phyloP scores from a whole-genome alignment of 2,329 filamentous ascomycete genomes.

The Xylaria sp. region DNA sequence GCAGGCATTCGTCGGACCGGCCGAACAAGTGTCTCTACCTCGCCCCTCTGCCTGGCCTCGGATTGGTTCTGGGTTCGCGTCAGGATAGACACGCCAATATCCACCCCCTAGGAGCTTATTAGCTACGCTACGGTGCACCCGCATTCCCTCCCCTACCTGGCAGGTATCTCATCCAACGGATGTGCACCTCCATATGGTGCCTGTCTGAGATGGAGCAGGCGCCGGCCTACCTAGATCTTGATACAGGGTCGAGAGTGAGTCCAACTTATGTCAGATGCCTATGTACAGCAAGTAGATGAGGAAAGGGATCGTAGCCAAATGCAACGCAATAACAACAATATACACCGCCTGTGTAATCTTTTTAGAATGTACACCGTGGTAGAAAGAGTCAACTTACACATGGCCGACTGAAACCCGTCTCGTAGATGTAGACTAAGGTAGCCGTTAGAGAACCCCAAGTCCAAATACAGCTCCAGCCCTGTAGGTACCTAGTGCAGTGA shows the following conservation, averaged over 20 bases:
- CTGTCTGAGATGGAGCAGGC: constrained; percentile 11
- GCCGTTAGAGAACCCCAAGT: too few relatives aligned
- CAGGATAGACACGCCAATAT: constrained; percentile 13
- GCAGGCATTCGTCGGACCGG: constrained; percentile 12
- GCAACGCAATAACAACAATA: not conserved
- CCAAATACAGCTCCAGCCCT: too few relatives aligned
- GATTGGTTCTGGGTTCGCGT: constrained; percentile 10
- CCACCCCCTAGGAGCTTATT: constrained; percentile 11
- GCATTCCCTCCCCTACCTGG: too few relatives aligned
- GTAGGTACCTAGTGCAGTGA: too few relatives aligned
- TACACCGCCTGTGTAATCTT: too few relatives aligned
- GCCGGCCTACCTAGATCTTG: constrained; percentile 1
- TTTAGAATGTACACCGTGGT: too few relatives aligned
- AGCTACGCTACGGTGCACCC: constrained; percentile 18
- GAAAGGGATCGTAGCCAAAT: not conserved
- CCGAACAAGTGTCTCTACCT: constrained; percentile 12
- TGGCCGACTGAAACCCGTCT: too few relatives aligned
- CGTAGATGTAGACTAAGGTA: too few relatives aligned
- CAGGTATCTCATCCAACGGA: constrained; percentile 2
- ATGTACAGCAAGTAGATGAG: not conserved
- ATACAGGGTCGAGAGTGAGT: not conserved
- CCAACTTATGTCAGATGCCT: not conserved
- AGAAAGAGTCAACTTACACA: too few relatives aligned
- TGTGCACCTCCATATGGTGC: not conserved
- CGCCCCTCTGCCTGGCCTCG: constrained; percentile 14